Evolutionary conservation across 2,329 filamentous ascomycete species (phyloP).

Genomic region (Aureobasidium pullulans): DNA sequence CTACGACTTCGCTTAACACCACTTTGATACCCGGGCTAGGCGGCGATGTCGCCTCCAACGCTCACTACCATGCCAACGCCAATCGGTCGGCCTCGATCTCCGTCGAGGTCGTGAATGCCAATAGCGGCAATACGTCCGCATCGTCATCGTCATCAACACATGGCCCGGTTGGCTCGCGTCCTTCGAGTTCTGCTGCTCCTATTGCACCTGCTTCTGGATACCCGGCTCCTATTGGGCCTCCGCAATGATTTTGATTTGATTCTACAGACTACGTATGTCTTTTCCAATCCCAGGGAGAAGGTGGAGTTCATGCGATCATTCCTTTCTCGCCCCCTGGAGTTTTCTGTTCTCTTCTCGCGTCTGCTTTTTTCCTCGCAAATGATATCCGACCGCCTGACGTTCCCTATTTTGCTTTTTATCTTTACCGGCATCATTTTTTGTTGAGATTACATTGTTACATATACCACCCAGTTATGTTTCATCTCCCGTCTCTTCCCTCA

Average conservation of each 20-base stretch:
- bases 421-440: neutral
- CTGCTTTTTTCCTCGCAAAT: neutral
- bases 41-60: slow-evolving; percentile 29
- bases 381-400: slow-evolving; percentile 13
- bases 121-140: neutral
- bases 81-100: slow-evolving; percentile 5
- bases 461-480: neutral
- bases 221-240: slow-evolving; percentile 32
- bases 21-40: slow-evolving; percentile 31
- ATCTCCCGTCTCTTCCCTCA: neutral
- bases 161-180: slow-evolving; percentile 17
- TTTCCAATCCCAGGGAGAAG: neutral
- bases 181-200: slow-evolving; percentile 17
- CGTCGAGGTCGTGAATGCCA: slow-evolving; percentile 6
- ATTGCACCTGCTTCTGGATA: slow-evolving; percentile 28
- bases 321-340: neutral
- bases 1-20: slow-evolving; percentile 31
- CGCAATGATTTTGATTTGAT: slow-evolving; percentile 25
- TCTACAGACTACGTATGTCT: slow-evolving; percentile 11
- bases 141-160: slow-evolving; percentile 9
- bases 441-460: slow-evolving; percentile 11
- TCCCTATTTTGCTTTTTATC: slow-evolving; percentile 7
- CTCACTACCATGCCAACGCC: slow-evolving; percentile 11
- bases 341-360: slow-evolving; percentile 4
- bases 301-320: neutral